Conservation (phyloP, 345 rosid species). For the Eucalyptus pauciflora region DNA sequence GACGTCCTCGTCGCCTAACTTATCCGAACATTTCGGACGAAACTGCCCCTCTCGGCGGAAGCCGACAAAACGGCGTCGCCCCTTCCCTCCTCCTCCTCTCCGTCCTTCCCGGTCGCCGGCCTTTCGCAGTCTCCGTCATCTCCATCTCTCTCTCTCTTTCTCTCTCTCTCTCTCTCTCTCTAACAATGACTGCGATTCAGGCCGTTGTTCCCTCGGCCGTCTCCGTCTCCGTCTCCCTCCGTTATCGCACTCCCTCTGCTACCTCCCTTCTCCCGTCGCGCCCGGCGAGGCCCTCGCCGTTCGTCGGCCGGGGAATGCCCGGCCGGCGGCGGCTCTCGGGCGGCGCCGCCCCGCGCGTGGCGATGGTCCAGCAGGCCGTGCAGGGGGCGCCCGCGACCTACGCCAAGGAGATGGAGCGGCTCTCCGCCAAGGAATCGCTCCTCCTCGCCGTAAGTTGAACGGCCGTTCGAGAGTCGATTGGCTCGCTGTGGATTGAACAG, state of each 20-base stretch:
- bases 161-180: not conserved
- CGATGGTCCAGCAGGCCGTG: slow-evolving; percentile 64
- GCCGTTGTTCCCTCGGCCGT: slow-evolving; percentile 12
- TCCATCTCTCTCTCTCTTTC: not conserved
- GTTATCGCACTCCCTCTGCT: slow-evolving; percentile 7
- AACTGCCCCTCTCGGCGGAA: not conserved
- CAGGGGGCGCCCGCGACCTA: slow-evolving; percentile 70
- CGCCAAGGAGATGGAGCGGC: slow-evolving; percentile 96
- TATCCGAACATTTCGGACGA: not conserved
- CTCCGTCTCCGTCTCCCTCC: slow-evolving; percentile 8
- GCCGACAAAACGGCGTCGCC: not conserved
- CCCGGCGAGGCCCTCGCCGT: not conserved
- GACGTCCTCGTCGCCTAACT: not conserved
- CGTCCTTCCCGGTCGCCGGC: not conserved
- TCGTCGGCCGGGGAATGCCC: not conserved
- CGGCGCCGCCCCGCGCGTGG: slow-evolving; percentile 1
- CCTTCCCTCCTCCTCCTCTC: not conserved
- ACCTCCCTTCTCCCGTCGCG: slow-evolving; percentile 1
- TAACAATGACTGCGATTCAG: slow-evolving; percentile 30
- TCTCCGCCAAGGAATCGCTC: slow-evolving; percentile 92
- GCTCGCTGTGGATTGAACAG: not conserved
- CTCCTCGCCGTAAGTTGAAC: slow-evolving; percentile 65
- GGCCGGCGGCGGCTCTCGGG: not conserved
- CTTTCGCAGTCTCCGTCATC: not conserved
- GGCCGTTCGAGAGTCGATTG: not conserved